phyloP scores from a whole-genome alignment of 2,329 filamentous ascomycete genomes.

The Aureobasidium sp. region DNA sequence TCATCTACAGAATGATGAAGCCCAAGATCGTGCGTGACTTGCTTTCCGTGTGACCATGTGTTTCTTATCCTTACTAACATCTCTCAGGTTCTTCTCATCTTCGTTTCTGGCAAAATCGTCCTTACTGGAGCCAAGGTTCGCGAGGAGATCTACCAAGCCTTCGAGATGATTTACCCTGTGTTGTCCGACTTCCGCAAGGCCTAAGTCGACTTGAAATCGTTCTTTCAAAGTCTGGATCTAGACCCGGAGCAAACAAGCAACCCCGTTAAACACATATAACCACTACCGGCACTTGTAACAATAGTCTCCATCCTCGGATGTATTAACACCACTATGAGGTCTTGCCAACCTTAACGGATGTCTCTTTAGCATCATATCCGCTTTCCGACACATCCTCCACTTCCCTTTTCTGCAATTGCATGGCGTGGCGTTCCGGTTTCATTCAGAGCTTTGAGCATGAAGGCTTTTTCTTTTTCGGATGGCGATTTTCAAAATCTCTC shows the following conservation, averaged over 20 bases:
- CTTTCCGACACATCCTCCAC: not conserved
- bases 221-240: not conserved
- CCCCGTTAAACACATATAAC: not conserved
- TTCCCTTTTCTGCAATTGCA: slow-evolving; percentile 17
- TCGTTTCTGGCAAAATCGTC: slow-evolving; percentile 97
- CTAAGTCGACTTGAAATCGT: slow-evolving; percentile 15
- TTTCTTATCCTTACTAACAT: not conserved
- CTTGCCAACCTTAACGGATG: slow-evolving; percentile 15
- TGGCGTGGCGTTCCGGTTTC: slow-evolving; percentile 19
- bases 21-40: slow-evolving; percentile 69
- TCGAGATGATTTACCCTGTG: slow-evolving; percentile 96
- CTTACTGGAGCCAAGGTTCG: slow-evolving; percentile 95
- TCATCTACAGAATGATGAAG: slow-evolving; percentile 99
- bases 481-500: slow-evolving; percentile 4
- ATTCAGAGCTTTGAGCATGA: slow-evolving; percentile 13
- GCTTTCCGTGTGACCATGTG: not conserved
- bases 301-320: slow-evolving; percentile 14
- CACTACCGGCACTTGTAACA: slow-evolving; percentile 17
- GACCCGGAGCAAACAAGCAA: not conserved
- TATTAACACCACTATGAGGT: slow-evolving; percentile 12
- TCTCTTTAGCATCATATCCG: not conserved
- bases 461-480: slow-evolving; percentile 13
- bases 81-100: slow-evolving; percentile 73
- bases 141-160: slow-evolving; percentile 95
- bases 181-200: slow-evolving; percentile 50